Base-by-base conservation (phyloP, 345 rosid genomes). In the Odontarrhena argentea region DNA sequence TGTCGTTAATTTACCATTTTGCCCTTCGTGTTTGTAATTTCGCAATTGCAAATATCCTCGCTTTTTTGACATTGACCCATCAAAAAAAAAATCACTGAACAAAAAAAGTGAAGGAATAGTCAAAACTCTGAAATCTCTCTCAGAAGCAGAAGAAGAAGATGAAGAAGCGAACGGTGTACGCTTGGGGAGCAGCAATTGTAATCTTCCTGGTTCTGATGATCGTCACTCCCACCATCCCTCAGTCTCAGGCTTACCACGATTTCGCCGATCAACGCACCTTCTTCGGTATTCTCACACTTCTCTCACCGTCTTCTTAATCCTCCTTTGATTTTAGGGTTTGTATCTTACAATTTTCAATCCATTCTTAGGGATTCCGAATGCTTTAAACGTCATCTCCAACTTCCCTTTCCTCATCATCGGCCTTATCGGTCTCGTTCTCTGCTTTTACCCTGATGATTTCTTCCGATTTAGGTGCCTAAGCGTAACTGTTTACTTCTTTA, bases 341-440 rank as follows among this genome's bases (percentile, higher is more conserved):
- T 2, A 36, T 51, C 14, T 36, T 14, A 25, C 0, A 26, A 49
- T 40, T 11, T 18, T 24, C 12, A 9, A 18, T 47, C 35, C 2
- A 22, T n/a, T 60, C 74, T 66, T 82, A 93, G 98, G 98, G 24
- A 93, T 90, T 66, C 98, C 97, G 32, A 90, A 90, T 76, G 69
- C 80, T 12, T 61, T 90, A 32, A 83, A 93, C 60, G 98, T 93
- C 52, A 66, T 93, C 54, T 93, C 97, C 18, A 93, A 93, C 78
- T 90, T 93, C 48, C 98, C 98, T 11, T 90, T 93, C 84, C 89
- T 93, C 67, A 83, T 90, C 37, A 70, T 90, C 44, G 98, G 98
- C 26, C 65, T 90, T 3, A 14, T 84, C 9, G 97, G 98, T 48
- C 90, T 93, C 71, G 78, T 88, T 15, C 87, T 93, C 63, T 88